phyloP scores from a whole-genome alignment of 106 monocot genomes.

The Triglochin maritima region DNA sequence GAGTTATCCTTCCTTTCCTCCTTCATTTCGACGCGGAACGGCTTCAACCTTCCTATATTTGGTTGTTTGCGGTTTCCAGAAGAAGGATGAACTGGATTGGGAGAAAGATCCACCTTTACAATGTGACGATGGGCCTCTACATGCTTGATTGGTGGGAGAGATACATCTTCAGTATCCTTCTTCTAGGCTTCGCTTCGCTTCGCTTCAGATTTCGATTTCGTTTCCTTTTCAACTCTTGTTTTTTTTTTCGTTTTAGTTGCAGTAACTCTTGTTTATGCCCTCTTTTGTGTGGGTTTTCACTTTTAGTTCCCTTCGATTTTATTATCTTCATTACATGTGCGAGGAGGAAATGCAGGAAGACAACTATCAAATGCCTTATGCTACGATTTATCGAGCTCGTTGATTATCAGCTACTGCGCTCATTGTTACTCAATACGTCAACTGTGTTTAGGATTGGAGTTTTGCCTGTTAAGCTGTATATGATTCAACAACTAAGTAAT shows the following conservation, averaged over 20 bases:
- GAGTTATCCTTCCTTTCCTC: no score
- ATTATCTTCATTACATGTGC: no score
- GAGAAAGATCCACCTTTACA: constrained; percentile 65
- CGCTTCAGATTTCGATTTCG: background rate
- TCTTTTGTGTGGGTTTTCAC: no score
- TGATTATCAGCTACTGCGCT: no score
- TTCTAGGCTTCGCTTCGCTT: background rate
- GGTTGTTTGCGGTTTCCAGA: background rate
- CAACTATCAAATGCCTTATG: no score
- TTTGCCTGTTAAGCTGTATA: no score
- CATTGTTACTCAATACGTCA: no score
- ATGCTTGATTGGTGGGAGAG: constrained; percentile 77
- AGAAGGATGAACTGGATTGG: constrained; percentile 37
- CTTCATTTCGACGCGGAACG: no score
- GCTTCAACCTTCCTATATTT: background rate
- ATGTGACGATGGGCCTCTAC: constrained; percentile 68
- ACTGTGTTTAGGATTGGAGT: no score
- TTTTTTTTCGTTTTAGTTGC: background rate
- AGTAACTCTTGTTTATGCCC: background rate
- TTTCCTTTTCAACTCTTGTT: background rate
- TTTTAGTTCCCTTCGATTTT: background rate
- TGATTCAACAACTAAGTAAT: no score
- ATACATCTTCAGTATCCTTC: constrained; percentile 60
- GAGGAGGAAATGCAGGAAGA: no score
- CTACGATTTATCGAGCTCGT: no score